These are phyloP conservation scores for Mortierella sp. DNA, from an alignment of 371 early-diverging fungal genomes.

Conservation along the genomic window DNA sequence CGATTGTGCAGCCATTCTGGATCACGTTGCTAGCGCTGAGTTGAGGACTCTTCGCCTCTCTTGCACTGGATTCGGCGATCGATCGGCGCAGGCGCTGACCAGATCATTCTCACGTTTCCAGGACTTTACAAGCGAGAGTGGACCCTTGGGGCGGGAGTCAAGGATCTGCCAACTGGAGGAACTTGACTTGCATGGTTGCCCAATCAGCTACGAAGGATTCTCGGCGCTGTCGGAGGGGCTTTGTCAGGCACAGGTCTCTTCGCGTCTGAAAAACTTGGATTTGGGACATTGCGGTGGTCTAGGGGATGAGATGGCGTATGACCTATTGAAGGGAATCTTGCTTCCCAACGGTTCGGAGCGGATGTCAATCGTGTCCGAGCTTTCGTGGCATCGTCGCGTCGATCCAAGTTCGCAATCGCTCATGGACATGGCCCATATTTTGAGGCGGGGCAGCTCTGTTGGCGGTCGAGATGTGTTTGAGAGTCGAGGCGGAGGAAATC, in stretches of 20 bases:
- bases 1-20: conserved; percentile 40
- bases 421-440: not conserved
- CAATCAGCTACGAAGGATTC: conserved; percentile 29
- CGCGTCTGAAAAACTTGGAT: conserved; percentile 34
- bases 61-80: conserved; percentile 37
- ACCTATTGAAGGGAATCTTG: conserved; percentile 20
- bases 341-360: conserved; percentile 26
- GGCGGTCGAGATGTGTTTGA: not conserved
- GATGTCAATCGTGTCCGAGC: not conserved
- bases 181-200: conserved; percentile 47
- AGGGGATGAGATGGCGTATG: conserved; percentile 20
- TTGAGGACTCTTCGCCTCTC: conserved; percentile 36
- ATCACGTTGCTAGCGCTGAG: conserved; percentile 30
- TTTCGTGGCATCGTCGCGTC: conserved; percentile 9
- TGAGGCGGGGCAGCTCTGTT: not conserved
- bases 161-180: conserved; percentile 37
- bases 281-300: conserved; percentile 35
- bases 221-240: conserved; percentile 19
- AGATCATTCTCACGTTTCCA: conserved; percentile 2
- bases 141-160: not conserved
- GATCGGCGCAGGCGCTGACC: conserved; percentile 33
- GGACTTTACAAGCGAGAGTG: not conserved
- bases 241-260: not conserved
- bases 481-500: not conserved
- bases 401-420: not conserved